Evolutionary conservation across 352 stramenopile species (phyloP).

Genomic region (Phytopythium montanum): DNA sequence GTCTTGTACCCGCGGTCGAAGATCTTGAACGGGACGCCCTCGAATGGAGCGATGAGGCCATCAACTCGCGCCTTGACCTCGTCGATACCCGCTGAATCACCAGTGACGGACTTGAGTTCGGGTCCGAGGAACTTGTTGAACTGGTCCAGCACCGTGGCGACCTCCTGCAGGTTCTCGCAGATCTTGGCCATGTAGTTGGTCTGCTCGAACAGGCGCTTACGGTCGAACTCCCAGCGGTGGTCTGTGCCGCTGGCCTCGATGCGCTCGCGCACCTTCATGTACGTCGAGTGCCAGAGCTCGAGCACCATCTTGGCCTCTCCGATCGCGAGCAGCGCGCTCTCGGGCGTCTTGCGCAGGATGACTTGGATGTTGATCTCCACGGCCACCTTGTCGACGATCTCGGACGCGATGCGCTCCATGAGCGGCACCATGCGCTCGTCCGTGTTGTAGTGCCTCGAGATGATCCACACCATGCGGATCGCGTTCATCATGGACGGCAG

Average conservation of each 20-base stretch:
- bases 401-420: constrained; percentile 93
- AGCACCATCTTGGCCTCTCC: constrained; percentile 91
- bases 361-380: constrained; percentile 90
- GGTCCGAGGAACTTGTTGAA: constrained; percentile 96
- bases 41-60: constrained; percentile 80
- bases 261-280: constrained; percentile 92
- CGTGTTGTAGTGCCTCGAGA: constrained; percentile 97
- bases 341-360: constrained; percentile 80
- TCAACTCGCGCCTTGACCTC: constrained; percentile 91
- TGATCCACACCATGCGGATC: constrained; percentile 97
- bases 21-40: constrained; percentile 91
- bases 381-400: constrained; percentile 93
- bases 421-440: constrained; percentile 95
- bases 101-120: constrained; percentile 94
- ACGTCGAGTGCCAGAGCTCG: constrained; percentile 92
- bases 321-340: constrained; percentile 79
- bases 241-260: constrained; percentile 94
- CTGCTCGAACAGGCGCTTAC: constrained; percentile 93
- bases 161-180: constrained; percentile 92
- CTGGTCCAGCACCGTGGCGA: constrained; percentile 91
- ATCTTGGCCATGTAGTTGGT: constrained; percentile 97
- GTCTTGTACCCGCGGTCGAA: constrained; percentile 94
- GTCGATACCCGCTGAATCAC: constrained; percentile 92
- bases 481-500: constrained; percentile 96
- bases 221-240: constrained; percentile 95